A percentile compares a stretch with the other conserved stretches of the same genome.
Evolutionary conservation across 345 rosid genomes (phyloP).

Genomic region (Pistacia integerrima): DNA sequence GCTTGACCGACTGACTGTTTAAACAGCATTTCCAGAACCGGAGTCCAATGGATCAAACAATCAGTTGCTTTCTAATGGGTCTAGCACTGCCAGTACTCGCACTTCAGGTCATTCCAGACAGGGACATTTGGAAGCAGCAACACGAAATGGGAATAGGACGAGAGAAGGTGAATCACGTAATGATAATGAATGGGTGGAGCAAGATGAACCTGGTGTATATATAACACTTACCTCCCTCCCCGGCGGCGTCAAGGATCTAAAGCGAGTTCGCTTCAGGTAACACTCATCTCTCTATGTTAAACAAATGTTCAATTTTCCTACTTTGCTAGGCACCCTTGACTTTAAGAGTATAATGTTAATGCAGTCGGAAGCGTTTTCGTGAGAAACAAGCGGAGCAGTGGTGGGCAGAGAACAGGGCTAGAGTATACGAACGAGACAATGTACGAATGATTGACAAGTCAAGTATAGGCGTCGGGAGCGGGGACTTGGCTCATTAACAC

Average conservation of each 20-base stretch:
- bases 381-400: slow-evolving; percentile 97
- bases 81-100: slow-evolving; percentile 45
- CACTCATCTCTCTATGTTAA: background rate
- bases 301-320: background rate
- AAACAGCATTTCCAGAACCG: slow-evolving; percentile 37
- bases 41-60: slow-evolving; percentile 47
- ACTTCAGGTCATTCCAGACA: slow-evolving; percentile 50
- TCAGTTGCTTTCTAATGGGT: slow-evolving; percentile 58
- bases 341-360: slow-evolving; percentile 1
- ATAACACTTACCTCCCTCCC: slow-evolving; percentile 86
- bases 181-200: slow-evolving; percentile 95
- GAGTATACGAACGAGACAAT: slow-evolving; percentile 86
- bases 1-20: slow-evolving; percentile 47
- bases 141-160: slow-evolving; percentile 57
- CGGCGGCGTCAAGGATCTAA: slow-evolving; percentile 90
- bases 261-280: slow-evolving; percentile 99
- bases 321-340: background rate
- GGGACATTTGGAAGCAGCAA: slow-evolving; percentile 56
- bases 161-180: slow-evolving; percentile 66
- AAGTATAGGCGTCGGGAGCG: slow-evolving; percentile 75
- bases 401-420: slow-evolving; percentile 94
- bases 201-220: slow-evolving; percentile 96
- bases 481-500: slow-evolving; percentile 65
- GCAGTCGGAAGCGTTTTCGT: slow-evolving; percentile 91
- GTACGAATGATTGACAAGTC: slow-evolving; percentile 85